Evolutionary conservation across 1,139 yeast genomes (phyloP), one percentile per base, ranked within the genome.

Genomic region (Candida tetrigidarum): DNA sequence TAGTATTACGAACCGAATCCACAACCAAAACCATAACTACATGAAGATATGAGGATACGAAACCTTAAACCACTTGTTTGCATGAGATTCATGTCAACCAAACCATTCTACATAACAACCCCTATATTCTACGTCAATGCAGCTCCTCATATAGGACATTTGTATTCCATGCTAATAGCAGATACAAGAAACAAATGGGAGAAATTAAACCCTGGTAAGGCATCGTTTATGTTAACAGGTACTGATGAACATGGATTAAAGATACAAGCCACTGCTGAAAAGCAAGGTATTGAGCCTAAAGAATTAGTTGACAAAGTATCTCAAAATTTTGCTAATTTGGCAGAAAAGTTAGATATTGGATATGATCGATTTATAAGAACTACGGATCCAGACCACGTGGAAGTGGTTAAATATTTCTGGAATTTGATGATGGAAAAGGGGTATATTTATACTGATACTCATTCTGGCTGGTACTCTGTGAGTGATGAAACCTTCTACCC

Each of bases 71-170:
- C 25, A 22, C 25, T 22, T 22, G 25, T 22, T 7, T 7, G 9
- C 9, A 10, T 22, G 25, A 22, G 25, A 22, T 22, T n/a, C n/a
- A n/a, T n/a, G n/a, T n/a, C n/a, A n/a, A n/a, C n/a, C n/a, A 22
- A 68, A 42, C 74, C 79, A 2, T 61, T 67, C 27, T 89, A 83
- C 58, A 74, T 89, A 11, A 90, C 98, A 0, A 86, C 97, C 0
- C 99, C 99, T 0, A 95, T 93, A 19, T 93, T 92, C 67, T 93
- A 93, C 62, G 98, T 96, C 50, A 93, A 95, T 71, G 98, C 99
- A 4, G 78, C 70, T 41, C 99, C 99, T 1, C 99, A 93, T 65
- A 66, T 93, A 42, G 99, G 99, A 5, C 99, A 95, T 65, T 72
- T 91, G 37, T 92, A 93, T 62, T 81, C 97, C 12, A 87, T 91